These are phyloP conservation scores for Hirsutella minnesotensis DNA, from an alignment of 2,329 filamentous ascomycete genomes.

Conservation along the genomic window DNA sequence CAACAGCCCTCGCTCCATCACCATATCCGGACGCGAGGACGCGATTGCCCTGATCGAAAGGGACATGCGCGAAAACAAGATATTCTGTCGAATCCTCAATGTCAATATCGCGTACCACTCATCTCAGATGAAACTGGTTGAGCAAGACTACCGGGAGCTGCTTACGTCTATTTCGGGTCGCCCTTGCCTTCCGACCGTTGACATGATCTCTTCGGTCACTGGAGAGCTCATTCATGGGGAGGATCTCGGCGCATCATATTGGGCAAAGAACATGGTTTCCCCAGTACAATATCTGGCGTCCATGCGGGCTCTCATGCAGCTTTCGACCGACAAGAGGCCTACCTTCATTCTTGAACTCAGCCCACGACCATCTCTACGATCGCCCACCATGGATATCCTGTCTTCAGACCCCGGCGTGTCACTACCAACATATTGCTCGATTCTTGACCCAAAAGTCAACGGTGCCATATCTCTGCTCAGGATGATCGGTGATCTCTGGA, in stretches of 20 bases:
- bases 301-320: constrained; percentile 20
- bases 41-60: constrained; percentile 18
- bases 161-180: constrained; percentile 12
- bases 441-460: constrained; percentile 14
- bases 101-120: constrained; percentile 33
- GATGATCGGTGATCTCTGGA: constrained; percentile 24
- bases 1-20: constrained; percentile 31
- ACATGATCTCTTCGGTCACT: constrained; percentile 31
- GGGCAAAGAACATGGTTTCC: constrained; percentile 32
- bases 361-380: constrained; percentile 23
- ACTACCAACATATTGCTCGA: constrained; percentile 13
- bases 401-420: constrained; percentile 3
- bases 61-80: constrained; percentile 16
- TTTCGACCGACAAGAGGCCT: constrained; percentile 15
- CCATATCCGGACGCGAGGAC: constrained; percentile 27
- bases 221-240: constrained; percentile 13
- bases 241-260: constrained; percentile 26
- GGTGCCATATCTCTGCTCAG: constrained; percentile 16
- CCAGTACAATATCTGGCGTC: constrained; percentile 32
- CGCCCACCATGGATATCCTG: constrained; percentile 24
- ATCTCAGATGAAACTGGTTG: constrained; percentile 27
- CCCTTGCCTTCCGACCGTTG: constrained; percentile 6
- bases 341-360: constrained; percentile 29
- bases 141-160: constrained; percentile 20
- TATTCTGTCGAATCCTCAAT: constrained; percentile 23